Evolutionary conservation across 371 early-diverging fungal genomes (phyloP), one percentile per base, ranked within the genome.

Genomic region (Catenaria anguillulae): DNA sequence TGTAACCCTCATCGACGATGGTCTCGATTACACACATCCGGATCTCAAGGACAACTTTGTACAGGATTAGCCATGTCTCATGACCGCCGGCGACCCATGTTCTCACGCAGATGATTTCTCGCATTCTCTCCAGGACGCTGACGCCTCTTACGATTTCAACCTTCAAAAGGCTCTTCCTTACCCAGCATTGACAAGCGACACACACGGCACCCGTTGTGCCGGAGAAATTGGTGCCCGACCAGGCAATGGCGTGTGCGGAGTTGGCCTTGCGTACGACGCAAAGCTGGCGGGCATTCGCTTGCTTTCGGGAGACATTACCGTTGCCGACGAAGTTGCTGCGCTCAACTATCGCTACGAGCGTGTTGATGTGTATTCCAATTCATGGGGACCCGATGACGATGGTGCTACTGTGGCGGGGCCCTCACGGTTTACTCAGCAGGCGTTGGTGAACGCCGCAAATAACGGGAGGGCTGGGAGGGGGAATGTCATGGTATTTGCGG

Each of bases 151-250:
- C 66, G 96, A 95, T 69, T 94, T 87, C 66, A 97, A 95, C 65
- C 84, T 85, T 64, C 82, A 86, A 66, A 77, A 70, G 21, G 67
- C 73, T 36, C 65, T 86, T n/a, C 96, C 96, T 0, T 74, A 71
- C 21, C 65, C 86, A 0, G 62, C 60, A 40, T 1, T 0, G n/a
- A n/a, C n/a, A 3, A 86, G 89, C 62, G 97, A 97, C 69, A 76
- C 78, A 35, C 98, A 97, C 70, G 98, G 97, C 50, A 96, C 98
- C 0, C 75, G 98, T 33, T 96, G 96, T 73, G 98, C 98, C 13
- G 98, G 96, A 12, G 91, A 94, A 73, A 89, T 97, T 43, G 96
- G 92, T 0, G 93, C 94, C 23, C 78, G 75, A 15, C 75, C 76
- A 46, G 95, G 95, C 70, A 71, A 88, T 67, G n/a, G 21, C 21